Evolutionary conservation across 129 eudicot species (phyloP), one percentile per base, ranked within the genome.

Genomic region (Chrysanthemum lavandulifolium): DNA sequence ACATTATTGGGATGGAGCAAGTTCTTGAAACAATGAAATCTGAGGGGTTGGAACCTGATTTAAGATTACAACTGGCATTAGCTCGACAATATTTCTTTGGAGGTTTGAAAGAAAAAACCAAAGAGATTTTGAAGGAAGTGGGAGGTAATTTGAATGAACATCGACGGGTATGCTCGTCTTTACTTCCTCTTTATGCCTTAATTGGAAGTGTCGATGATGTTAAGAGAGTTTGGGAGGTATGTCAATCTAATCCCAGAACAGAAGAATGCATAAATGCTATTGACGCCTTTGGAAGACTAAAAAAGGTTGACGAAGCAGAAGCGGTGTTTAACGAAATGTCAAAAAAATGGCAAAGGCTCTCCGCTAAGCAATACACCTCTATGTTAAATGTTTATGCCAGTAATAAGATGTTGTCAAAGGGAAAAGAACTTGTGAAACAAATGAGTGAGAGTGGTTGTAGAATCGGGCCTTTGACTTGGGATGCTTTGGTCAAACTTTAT

Each of bases 1-100:
- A 94, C 52, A 73, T 94, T 13, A 3, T 52, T 6, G 97, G 91
- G 49, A 90, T 94, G 96, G 91, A 94, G 47, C 70, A 87, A 81
- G 71, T 94, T 56, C 62, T 90, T 29, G 97, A 87, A 77, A 72
- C 87, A 15, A 90, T 94, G 97, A 86, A 94, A 79, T 89, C 83
- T 1, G 91, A 94, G 51, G 97, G 85, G 33, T 19, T 83, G 2
- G 78, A 82, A 51, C 85, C 79, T 10, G 66, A 70, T 63, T 4
- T 48, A 50, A 45, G 18, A 75, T 69, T 78, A 29, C 79, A 55
- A 80, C 79, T 94, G 72, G 97, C 76, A 13, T 6, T 90, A 78
- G 97, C 93, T 23, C 73, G 57, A 40, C 86, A 90, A 56, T 94
- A 94, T 76, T 73, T 79, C 7, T 54, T 61, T 10, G 82, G 66